phyloP scores from a whole-genome alignment of 306 rosid species.

The Dryas octopetala region DNA sequence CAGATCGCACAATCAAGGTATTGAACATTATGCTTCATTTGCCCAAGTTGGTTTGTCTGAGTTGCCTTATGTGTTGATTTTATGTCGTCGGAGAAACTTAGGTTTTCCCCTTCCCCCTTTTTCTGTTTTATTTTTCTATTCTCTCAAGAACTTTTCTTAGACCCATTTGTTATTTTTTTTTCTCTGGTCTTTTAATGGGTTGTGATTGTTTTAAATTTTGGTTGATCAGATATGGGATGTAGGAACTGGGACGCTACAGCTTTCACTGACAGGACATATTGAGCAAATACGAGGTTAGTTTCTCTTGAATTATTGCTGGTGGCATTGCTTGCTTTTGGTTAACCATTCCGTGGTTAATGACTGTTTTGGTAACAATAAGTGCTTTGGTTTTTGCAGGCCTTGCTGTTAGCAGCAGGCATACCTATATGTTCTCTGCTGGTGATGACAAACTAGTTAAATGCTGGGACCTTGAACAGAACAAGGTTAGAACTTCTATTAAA shows the following conservation, averaged over 20 bases:
- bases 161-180: not conserved
- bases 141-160: too few relatives aligned
- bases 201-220: conserved; percentile 21
- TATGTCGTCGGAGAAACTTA: not conserved
- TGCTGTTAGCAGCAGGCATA: conserved; percentile 83
- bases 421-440: conserved; percentile 98
- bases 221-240: conserved; percentile 90
- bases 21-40: conserved; percentile 20
- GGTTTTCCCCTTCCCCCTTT: not conserved
- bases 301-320: conserved; percentile 18
- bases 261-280: conserved; percentile 92
- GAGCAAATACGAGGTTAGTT: conserved; percentile 90
- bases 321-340: conserved; percentile 4
- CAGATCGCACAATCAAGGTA: conserved; percentile 99
- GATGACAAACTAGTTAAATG: conserved; percentile 98
- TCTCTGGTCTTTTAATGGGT: not conserved
- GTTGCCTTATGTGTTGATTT: conserved; percentile 12
- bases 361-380: conserved; percentile 8
- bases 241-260: conserved; percentile 82
- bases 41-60: conserved; percentile 7
- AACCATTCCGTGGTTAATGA: conserved; percentile 19
- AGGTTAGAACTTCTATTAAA: conserved; percentile 44
- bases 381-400: conserved; percentile 59
- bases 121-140: not conserved
- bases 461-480: conserved; percentile 99